Evolutionary conservation across 2,329 filamentous ascomycete species (phyloP), one percentile per base, ranked within the genome.

Genomic region (Phyllosticta paracitricarpa): DNA sequence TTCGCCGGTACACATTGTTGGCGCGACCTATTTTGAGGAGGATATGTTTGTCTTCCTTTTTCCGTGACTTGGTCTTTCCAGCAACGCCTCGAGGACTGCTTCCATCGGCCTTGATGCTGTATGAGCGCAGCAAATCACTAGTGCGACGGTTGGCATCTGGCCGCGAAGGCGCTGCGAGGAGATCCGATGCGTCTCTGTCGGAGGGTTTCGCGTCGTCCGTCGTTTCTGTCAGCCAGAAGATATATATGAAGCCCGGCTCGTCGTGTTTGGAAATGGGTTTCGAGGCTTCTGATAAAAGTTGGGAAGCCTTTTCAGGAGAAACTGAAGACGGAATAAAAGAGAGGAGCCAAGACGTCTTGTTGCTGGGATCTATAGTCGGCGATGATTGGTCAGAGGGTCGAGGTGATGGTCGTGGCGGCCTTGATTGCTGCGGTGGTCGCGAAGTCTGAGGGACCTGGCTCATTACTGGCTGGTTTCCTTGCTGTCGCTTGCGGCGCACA

Each of bases 161-260:
- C 4, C 56, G 56, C 7, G 52, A 51, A 26, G 25, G 28, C 3
- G 55, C 51, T 3, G 60, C 56, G 14, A 62, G 57, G 10, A 62
- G 57, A 4, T 51, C 30, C 1, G 56, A 52, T 19, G 61, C 60
- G 40, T 60, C 56, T 9, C 52, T 35, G n/a, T 58, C 53, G 8
- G 56, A 57, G 5, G 56, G 61, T 33, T 14, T 59, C 56, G 51
- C 60, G 83, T 76, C 2, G 80, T 81, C 40, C 82, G 79, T 51
- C 19, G 14, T 19, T 33, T 91, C 86, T 0, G 91, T 97, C 24
- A 97, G 81, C 91, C 93, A 97, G 80, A 97, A 99, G 74, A 99
- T 96, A 81, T 99, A 99, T 66, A 99, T 97, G 76, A 94, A 99
- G 48, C 94, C 94, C 56, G 71, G 70, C 67, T 95, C 89, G 66